Base-by-base conservation (phyloP, 306 rosid species). In the Betula pendula region DNA sequence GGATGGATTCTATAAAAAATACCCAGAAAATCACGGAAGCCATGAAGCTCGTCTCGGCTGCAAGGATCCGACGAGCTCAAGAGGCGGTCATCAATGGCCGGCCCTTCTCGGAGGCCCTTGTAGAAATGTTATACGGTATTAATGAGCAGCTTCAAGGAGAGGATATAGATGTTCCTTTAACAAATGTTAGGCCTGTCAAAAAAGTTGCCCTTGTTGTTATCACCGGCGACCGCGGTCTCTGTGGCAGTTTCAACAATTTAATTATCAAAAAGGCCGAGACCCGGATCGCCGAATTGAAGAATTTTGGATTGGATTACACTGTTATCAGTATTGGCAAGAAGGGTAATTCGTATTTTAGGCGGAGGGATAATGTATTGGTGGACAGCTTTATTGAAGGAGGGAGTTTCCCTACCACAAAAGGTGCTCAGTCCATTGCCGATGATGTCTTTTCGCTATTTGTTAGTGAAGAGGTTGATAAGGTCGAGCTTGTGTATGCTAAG, bases 1-100 rank as follows among this genome's bases (percentile, higher is more conserved):
- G 97, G 87, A 87, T 87, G n/a, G 72, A 75, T 11, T 25, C 90
- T 4, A 75, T 90, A 14, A 84, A 85, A 66, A 89, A 63, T 77
- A 89, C 86, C 12, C 92, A 84, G 38, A 93, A 89, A 78, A 86
- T 93, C 84, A 89, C 94, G 17, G 92, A 90, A 71, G 91, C 94
- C 31, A 90, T 93, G 96, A 93, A 83, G 77, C 91, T 93, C 0
- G 93, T 93, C 6, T 77, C 97, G n/a, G 94, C 88, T 1, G 92
- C 97, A 6, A 84, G 85, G 60, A 89, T 93, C 49, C 93, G 96
- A 3, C 84, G 94, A 71, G 96, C 96, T 8, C 97, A 89, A 75
- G 96, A 93, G 55, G 96, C 91, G 8, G 96, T 90, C 66, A 81
- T 93, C 71, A 90, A 73, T 53, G 84, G 90, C 44, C 84, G 96